These are phyloP conservation scores for Fomitopsis pinicola DNA, from an alignment of 1,284 basidiomycete species.

Conservation along the genomic window DNA sequence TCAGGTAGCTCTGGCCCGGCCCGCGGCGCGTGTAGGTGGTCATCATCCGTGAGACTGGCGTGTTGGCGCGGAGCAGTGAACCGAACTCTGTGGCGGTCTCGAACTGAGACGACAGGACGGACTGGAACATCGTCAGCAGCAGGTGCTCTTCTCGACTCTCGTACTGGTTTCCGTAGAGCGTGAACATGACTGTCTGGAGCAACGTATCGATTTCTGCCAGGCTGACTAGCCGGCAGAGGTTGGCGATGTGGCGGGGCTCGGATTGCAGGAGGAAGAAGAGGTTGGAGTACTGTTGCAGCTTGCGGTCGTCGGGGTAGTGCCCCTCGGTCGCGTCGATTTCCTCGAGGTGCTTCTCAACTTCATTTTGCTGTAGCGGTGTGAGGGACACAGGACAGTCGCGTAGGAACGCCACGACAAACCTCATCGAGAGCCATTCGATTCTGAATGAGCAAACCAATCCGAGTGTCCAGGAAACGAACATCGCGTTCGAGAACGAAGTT, in stretches of 20 bases:
- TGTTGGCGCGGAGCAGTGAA: conserved; percentile 95
- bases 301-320: conserved; percentile 90
- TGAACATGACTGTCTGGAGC: conserved; percentile 99
- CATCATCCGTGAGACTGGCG: conserved; percentile 99
- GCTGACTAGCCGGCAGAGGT: conserved; percentile 95
- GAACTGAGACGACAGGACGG: conserved; percentile 96
- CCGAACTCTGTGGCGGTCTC: conserved; percentile 98
- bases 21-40: conserved; percentile 98
- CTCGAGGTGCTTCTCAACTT: conserved; percentile 92
- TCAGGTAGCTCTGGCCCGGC: conserved; percentile 97
- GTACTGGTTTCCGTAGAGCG: conserved; percentile 99
- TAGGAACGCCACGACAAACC: conserved; percentile 41
- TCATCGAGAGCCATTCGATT: conserved; percentile 97
- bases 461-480: conserved; percentile 95
- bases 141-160: conserved; percentile 98
- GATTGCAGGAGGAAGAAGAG: conserved; percentile 98
- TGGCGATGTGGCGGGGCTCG: conserved; percentile 95
- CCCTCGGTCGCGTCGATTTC: conserved; percentile 90
- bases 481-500: conserved; percentile 99
- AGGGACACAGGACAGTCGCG: conserved; percentile 6
- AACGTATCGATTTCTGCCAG: conserved; percentile 97
- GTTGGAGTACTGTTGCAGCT: conserved; percentile 94
- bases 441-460: conserved; percentile 97
- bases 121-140: conserved; percentile 98
- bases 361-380: conserved; percentile 63